phyloP scores from a whole-genome alignment of 2,329 filamentous ascomycete species.

The Sporothrix inflata region DNA sequence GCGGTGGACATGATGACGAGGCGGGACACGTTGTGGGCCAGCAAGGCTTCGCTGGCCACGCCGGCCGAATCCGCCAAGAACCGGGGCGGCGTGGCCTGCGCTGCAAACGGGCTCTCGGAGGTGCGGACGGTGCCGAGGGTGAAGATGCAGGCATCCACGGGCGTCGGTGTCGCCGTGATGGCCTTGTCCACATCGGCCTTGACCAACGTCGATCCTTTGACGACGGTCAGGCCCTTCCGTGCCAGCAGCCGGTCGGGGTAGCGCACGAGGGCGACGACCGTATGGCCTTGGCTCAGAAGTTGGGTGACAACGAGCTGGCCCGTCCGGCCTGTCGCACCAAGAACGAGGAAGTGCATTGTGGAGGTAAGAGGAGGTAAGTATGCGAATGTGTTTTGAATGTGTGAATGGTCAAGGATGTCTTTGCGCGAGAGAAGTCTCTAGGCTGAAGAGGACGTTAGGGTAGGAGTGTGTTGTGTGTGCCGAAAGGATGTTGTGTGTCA shows the following conservation, averaged over 20 bases:
- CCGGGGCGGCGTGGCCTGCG: constrained; percentile 45
- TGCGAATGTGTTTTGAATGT: neutral
- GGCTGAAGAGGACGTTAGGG: neutral
- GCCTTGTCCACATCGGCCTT: constrained; percentile 42
- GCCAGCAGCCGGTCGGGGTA: constrained; percentile 35
- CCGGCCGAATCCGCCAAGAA: constrained; percentile 46
- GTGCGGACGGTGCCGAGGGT: constrained; percentile 47
- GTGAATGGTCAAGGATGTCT: neutral
- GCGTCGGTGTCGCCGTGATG: constrained; percentile 35
- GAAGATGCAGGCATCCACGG: constrained; percentile 42
- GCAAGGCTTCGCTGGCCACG: constrained; percentile 42
- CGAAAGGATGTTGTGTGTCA: too few relatives aligned
- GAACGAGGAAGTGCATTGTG: constrained; percentile 1
- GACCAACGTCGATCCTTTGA: constrained; percentile 44
- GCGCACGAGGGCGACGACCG: constrained; percentile 38
- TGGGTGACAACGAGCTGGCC: constrained; percentile 6
- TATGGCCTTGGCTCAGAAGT: neutral
- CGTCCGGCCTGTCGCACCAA: neutral
- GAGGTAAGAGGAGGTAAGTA: neutral
- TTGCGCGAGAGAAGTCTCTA: neutral
- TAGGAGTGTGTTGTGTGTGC: neutral
- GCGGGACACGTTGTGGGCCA: constrained; percentile 40
- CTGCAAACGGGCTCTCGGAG: constrained; percentile 47
- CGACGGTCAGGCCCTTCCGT: constrained; percentile 40
- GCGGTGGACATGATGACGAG: constrained; percentile 47